Conservation (phyloP, 352 stramenopile genomes). For the Phytophthora macrochlamydospora region DNA sequence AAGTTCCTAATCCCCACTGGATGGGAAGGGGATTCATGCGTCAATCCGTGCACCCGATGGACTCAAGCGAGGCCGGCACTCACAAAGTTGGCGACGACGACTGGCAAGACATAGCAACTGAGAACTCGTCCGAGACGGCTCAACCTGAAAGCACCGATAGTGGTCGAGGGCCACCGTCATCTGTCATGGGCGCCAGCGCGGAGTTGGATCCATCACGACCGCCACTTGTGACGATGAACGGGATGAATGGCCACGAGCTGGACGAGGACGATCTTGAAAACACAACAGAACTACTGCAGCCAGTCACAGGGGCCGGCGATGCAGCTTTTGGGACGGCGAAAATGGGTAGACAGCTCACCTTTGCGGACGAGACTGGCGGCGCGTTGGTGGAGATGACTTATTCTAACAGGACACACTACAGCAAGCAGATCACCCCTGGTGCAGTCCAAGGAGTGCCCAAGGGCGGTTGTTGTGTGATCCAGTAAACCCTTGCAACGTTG, state of each 20-base stretch:
- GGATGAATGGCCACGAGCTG: slow-evolving; percentile 13
- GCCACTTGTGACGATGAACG: slow-evolving; percentile 10
- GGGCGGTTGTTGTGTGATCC: slow-evolving; percentile 26
- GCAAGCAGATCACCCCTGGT: slow-evolving; percentile 60
- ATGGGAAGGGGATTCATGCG: slow-evolving; percentile 65
- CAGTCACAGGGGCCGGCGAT: slow-evolving; percentile 7
- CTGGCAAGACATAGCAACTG: slow-evolving; percentile 34
- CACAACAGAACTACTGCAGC: slow-evolving; percentile 16
- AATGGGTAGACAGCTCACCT: slow-evolving; percentile 50
- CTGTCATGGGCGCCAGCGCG: background rate
- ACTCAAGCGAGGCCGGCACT: slow-evolving; percentile 23
- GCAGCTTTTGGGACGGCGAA: slow-evolving; percentile 24
- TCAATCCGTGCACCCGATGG: slow-evolving; percentile 74
- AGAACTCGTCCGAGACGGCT: slow-evolving; percentile 30
- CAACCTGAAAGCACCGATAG: slow-evolving; percentile 12
- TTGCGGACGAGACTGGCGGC: slow-evolving; percentile 71
- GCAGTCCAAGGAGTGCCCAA: slow-evolving; percentile 33
- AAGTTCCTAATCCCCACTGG: slow-evolving; percentile 25
- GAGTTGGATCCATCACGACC: slow-evolving; percentile 16
- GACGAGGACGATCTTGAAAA: slow-evolving; percentile 28
- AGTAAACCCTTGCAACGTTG: slow-evolving; percentile 9
- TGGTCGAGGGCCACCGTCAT: slow-evolving; percentile 15
- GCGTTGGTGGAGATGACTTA: slow-evolving; percentile 67
- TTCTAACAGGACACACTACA: slow-evolving; percentile 81
- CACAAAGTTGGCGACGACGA: slow-evolving; percentile 27